phyloP scores from a whole-genome alignment of 83 land plant genomes.

The Thuja plicata region DNA sequence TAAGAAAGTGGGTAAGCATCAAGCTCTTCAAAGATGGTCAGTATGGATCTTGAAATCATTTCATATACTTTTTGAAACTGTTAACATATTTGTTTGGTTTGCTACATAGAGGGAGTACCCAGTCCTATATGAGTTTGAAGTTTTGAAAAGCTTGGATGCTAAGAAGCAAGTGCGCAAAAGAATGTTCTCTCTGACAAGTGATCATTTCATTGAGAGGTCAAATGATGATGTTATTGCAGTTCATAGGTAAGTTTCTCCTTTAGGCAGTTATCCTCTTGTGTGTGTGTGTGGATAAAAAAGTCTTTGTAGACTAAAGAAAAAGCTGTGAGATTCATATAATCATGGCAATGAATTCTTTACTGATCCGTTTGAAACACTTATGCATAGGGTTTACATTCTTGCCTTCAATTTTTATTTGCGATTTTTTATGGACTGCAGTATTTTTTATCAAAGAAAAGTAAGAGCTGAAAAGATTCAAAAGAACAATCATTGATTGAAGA shows the following conservation, averaged over 20 bases:
- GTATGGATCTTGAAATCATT: neutral
- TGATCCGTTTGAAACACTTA: neutral
- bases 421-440: neutral
- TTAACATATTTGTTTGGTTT: neutral
- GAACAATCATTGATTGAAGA: neutral
- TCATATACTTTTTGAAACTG: neutral
- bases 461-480: neutral
- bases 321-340: neutral
- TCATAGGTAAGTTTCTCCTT: slow-evolving; percentile 25
- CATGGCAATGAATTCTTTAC: neutral
- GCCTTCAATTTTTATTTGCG: neutral
- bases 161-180: slow-evolving; percentile 42
- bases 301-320: neutral
- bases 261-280: neutral
- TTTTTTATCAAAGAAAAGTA: neutral
- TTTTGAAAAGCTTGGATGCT: slow-evolving; percentile 32
- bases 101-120: slow-evolving; percentile 26
- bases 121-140: slow-evolving; percentile 38
- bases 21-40: neutral
- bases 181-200: slow-evolving; percentile 32
- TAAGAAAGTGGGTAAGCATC: slow-evolving; percentile 40
- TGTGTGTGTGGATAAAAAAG: no score
- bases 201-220: slow-evolving; percentile 40
- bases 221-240: slow-evolving; percentile 37
- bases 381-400: neutral